Evolutionary conservation across 441 rosid species (phyloP).

Genomic region (Erodium trifolium): DNA sequence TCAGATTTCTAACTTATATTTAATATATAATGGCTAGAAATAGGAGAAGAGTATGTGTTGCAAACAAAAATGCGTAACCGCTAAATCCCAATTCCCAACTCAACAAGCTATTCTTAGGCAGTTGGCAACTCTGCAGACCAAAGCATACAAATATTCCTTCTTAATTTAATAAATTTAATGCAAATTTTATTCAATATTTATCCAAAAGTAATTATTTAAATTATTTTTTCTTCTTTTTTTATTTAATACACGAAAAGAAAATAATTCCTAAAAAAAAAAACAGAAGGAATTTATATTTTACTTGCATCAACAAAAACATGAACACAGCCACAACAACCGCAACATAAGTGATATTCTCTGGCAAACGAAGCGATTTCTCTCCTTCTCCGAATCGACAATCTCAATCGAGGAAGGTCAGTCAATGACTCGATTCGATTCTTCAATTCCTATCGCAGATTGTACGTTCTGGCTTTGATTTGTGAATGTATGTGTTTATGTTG

Average conservation of each 20-base stretch:
- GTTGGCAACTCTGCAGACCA: slow-evolving; percentile 1
- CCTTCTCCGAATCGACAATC: slow-evolving; percentile 3
- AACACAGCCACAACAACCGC: slow-evolving; percentile 13
- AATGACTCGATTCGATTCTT: slow-evolving; percentile 8
- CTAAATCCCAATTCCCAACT: slow-evolving; percentile 5
- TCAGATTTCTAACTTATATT: no score
- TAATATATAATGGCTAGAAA: no score
- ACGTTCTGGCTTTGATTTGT: slow-evolving; percentile 7
- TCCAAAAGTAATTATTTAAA: background rate
- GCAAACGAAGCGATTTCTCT: slow-evolving; percentile 5
- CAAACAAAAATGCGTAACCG: slow-evolving; percentile 3
- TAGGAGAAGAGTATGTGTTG: background rate
- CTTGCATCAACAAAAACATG: slow-evolving; percentile 8
- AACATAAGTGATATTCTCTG: slow-evolving; percentile 13
- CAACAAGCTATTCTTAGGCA: slow-evolving; percentile 30
- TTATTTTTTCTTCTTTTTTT: background rate
- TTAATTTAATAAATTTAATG: background rate
- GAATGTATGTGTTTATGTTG: slow-evolving; percentile 5
- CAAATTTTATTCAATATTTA: background rate
- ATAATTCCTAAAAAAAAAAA: background rate
- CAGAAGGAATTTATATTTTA: background rate
- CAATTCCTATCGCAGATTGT: slow-evolving; percentile 6
- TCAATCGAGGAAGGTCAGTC: slow-evolving; percentile 31
- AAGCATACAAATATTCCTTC: slow-evolving; percentile 21
- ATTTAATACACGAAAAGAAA: background rate